phyloP scores from a whole-genome alignment of 2,329 filamentous ascomycete species.

The Phaeosphaeria sp. region DNA sequence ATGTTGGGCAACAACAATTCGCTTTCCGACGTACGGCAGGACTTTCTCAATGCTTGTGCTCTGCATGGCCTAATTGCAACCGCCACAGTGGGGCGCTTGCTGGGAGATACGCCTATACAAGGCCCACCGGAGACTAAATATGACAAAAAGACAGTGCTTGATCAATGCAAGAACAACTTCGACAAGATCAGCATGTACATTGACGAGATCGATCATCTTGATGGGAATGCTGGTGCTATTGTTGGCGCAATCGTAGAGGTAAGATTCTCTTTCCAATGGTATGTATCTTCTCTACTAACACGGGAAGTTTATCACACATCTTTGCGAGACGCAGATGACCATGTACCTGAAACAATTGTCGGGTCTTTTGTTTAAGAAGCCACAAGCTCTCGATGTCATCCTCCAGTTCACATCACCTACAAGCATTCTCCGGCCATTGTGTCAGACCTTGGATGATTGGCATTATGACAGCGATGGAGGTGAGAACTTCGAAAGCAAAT shows the following conservation, averaged over 20 bases:
- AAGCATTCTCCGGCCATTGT: conserved; percentile 75
- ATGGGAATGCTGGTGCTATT: conserved; percentile 88
- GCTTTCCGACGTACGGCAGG: conserved; percentile 72
- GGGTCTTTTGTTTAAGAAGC: conserved; percentile 74
- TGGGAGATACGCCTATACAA: conserved; percentile 85
- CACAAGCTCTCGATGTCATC: conserved; percentile 75
- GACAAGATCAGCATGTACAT: conserved; percentile 79
- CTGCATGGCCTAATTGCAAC: conserved; percentile 85
- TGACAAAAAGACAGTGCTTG: conserved; percentile 77
- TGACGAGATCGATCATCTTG: conserved; percentile 84
- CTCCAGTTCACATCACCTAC: conserved; percentile 75
- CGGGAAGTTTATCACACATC: conserved; percentile 68
- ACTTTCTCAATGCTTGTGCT: conserved; percentile 91
- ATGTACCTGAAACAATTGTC: conserved; percentile 81
- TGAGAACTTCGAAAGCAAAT: conserved; percentile 18
- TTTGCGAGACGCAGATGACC: conserved; percentile 77
- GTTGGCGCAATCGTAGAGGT: conserved; percentile 68
- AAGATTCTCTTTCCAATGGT: background rate
- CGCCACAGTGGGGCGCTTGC: conserved; percentile 76
- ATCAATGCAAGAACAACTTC: conserved; percentile 77
- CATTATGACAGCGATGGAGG: conserved; percentile 80
- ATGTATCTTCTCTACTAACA: conserved; percentile 7
- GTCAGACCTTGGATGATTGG: conserved; percentile 79
- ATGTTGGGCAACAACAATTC: conserved; percentile 61
- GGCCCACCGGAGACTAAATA: conserved; percentile 77